These are phyloP conservation scores for Cercospora sp. DNA, from an alignment of 2,329 filamentous ascomycete species.

Conservation along the genomic window DNA sequence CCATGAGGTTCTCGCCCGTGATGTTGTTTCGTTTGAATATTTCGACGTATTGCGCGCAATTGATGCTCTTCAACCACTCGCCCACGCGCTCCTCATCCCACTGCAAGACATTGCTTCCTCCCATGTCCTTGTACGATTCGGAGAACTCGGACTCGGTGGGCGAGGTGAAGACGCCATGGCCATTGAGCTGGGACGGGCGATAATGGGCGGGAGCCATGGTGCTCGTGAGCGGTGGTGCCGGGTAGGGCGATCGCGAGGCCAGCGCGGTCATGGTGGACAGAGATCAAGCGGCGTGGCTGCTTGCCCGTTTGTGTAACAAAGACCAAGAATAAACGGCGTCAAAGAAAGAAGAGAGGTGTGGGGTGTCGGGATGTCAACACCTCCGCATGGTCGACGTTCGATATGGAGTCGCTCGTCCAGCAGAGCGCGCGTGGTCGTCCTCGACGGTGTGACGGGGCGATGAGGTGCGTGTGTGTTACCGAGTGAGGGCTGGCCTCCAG, in stretches of 20 bases:
- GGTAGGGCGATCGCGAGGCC: conserved; percentile 71
- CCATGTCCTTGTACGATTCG: conserved; percentile 62
- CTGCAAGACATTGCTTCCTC: conserved; percentile 45
- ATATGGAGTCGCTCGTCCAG: not conserved
- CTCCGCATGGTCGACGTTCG: conserved; percentile 13
- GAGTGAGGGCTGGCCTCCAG: not conserved
- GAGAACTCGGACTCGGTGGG: conserved; percentile 93
- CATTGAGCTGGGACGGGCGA: conserved; percentile 29
- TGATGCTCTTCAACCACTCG: conserved; percentile 87
- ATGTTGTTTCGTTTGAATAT: conserved; percentile 91
- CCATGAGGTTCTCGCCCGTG: conserved; percentile 92
- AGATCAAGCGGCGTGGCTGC: conserved; percentile 8
- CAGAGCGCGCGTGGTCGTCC: not conserved
- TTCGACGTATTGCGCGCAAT: conserved; percentile 90
- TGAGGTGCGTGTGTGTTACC: not conserved
- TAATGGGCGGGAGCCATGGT: conserved; percentile 34
- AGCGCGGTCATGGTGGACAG: conserved; percentile 68
- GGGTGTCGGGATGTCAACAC: not conserved
- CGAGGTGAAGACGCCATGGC: conserved; percentile 63
- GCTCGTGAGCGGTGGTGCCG: conserved; percentile 48
- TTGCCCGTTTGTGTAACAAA: conserved; percentile 21
- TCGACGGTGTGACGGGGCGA: not conserved
- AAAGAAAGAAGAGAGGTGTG: conserved; percentile 1
- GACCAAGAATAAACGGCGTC: conserved; percentile 2
- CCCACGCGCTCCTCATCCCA: conserved; percentile 93